Evolutionary conservation across 1,284 basidiomycete species (phyloP).

Genomic region (Cryptococcus hybrid): DNA sequence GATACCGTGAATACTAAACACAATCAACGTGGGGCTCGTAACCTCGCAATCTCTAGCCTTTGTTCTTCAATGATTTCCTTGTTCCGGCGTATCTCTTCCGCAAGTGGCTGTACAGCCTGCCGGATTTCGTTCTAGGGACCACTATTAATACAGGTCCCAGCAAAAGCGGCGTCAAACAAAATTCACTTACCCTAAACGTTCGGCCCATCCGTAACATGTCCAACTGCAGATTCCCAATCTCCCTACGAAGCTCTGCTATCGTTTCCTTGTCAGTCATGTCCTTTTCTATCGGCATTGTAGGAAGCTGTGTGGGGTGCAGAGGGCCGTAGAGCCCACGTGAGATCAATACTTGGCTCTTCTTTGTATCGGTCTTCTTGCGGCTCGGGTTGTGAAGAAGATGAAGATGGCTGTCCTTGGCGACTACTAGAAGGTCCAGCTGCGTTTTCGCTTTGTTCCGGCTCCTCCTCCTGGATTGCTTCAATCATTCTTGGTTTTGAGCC

Average conservation of each 20-base stretch:
- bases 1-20: neutral
- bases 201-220: slow-evolving; percentile 39
- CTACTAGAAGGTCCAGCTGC: neutral
- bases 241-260: slow-evolving; percentile 22
- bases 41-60: slow-evolving; percentile 31
- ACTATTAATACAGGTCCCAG: neutral
- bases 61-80: slow-evolving; percentile 29
- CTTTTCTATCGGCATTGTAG: neutral
- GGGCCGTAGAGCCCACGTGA: slow-evolving; percentile 13
- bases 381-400: neutral
- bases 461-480: slow-evolving; percentile 5
- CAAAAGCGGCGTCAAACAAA: neutral
- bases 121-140: slow-evolving; percentile 31
- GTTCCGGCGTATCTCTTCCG: slow-evolving; percentile 23
- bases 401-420: no score
- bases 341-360: slow-evolving; percentile 10
- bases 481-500: neutral
- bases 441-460: neutral
- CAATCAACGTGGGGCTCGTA: slow-evolving; percentile 52
- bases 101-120: slow-evolving; percentile 21
- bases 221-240: slow-evolving; percentile 31
- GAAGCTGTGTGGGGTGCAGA: neutral
- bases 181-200: slow-evolving; percentile 23
- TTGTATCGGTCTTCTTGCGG: neutral
- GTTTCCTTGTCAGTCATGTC: slow-evolving; percentile 5